phyloP scores from a whole-genome alignment of 352 stramenopile genomes.

The Globisporangium solare region DNA sequence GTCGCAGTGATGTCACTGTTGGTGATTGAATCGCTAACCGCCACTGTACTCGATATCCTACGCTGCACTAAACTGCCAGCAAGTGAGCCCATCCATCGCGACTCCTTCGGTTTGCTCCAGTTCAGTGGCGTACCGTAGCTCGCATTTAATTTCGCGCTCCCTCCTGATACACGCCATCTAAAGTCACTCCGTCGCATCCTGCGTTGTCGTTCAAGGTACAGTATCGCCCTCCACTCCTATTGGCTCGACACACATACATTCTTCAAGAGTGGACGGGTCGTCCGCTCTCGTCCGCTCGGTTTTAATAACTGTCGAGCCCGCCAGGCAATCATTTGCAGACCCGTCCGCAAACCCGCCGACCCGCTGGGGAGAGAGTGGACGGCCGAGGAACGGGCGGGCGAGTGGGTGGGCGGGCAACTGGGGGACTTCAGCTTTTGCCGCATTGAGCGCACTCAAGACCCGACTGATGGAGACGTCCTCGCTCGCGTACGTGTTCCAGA shows the following conservation, averaged over 20 bases:
- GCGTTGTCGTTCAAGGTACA: too few relatives aligned
- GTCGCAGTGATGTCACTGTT: neutral
- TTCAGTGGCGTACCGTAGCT: neutral
- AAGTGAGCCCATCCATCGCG: too few relatives aligned
- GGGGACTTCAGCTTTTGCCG: neutral
- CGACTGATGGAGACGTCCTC: conserved; percentile 12
- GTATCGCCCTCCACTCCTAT: neutral
- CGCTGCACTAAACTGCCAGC: too few relatives aligned
- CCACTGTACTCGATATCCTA: too few relatives aligned
- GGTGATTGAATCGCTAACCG: too few relatives aligned
- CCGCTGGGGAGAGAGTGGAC: neutral
- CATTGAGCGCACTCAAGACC: conserved; percentile 1
- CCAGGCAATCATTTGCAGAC: neutral
- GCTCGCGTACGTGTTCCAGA: conserved; percentile 53
- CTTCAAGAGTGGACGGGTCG: neutral
- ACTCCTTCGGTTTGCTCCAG: neutral
- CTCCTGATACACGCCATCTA: conserved; percentile 8
- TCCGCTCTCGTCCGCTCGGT: too few relatives aligned
- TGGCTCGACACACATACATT: neutral
- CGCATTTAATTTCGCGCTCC: neutral
- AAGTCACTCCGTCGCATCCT: neutral
- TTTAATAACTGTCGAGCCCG: neutral
- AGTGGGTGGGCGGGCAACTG: too few relatives aligned
- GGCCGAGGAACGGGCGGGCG: neutral
- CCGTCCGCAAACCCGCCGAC: neutral